phyloP scores from a whole-genome alignment of 2,329 filamentous ascomycete species.

The Fusarium domesticum region DNA sequence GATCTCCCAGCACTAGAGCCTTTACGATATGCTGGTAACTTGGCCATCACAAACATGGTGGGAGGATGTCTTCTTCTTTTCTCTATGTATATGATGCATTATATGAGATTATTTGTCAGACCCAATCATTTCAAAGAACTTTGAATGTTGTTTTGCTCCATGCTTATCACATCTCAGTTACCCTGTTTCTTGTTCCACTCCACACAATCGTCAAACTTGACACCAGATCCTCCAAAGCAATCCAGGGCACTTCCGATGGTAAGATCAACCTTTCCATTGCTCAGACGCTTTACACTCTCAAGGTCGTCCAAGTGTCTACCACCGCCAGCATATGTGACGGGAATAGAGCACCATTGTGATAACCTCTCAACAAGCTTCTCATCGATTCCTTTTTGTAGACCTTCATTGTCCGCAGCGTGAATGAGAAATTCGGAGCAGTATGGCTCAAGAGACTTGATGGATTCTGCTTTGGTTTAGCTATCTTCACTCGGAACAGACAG shows the following conservation, averaged over 20 bases:
- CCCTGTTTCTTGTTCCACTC: constrained; percentile 68
- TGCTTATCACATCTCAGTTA: constrained; percentile 8
- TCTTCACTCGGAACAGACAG: not conserved
- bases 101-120: not conserved
- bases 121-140: too few relatives aligned
- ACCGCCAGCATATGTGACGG: constrained; percentile 96
- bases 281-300: constrained; percentile 75
- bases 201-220: constrained; percentile 86
- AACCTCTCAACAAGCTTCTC: constrained; percentile 74
- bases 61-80: not conserved
- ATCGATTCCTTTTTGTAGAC: constrained; percentile 87
- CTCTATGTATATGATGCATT: not conserved
- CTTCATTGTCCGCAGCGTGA: constrained; percentile 95
- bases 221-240: constrained; percentile 86
- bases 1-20: constrained; percentile 29
- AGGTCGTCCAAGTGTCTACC: constrained; percentile 79
- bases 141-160: constrained; percentile 3
- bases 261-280: constrained; percentile 78
- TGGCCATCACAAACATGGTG: too few relatives aligned
- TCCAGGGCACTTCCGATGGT: constrained; percentile 96
- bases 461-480: constrained; percentile 52
- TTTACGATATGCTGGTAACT: constrained; percentile 11
- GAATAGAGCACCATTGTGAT: constrained; percentile 83
- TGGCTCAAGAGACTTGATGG: constrained; percentile 76
- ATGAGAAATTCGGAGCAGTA: constrained; percentile 97